Evolutionary conservation across 2,329 filamentous ascomycete species (phyloP).

Genomic region (Colletotrichum tabaci): DNA sequence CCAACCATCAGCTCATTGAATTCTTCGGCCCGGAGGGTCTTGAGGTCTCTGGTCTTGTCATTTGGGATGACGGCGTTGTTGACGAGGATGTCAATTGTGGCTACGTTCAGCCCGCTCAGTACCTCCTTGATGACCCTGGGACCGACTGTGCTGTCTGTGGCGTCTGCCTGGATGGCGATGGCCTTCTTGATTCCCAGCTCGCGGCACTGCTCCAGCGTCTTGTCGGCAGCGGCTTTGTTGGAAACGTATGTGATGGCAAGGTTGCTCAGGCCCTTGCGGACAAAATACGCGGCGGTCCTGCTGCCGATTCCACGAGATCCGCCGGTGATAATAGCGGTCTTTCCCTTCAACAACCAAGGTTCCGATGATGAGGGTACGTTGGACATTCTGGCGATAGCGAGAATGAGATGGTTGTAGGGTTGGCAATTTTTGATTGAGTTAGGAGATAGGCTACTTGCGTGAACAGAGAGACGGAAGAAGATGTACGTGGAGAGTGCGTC

Average conservation of each 20-base stretch:
- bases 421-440: no score
- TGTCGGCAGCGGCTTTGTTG: constrained; percentile 7
- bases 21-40: neutral
- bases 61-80: constrained; percentile 21
- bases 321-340: constrained; percentile 19
- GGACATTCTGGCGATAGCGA: neutral
- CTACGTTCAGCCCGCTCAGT: neutral
- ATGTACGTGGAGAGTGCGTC: no score
- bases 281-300: constrained; percentile 10
- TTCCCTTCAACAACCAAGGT: constrained; percentile 10
- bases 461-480: no score
- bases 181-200: constrained; percentile 1
- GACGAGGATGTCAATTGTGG: constrained; percentile 24
- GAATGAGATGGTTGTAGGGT: no score
- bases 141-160: neutral
- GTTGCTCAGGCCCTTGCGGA: constrained; percentile 20
- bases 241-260: constrained; percentile 27
- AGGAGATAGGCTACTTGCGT: no score
- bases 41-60: neutral
- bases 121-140: constrained; percentile 2
- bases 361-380: neutral
- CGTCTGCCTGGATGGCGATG: constrained; percentile 20
- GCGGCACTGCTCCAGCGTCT: constrained; percentile 9
- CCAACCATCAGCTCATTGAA: constrained; percentile 15
- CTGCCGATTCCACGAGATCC: constrained; percentile 25